Conservation (phyloP, 2,329 filamentous ascomycete species). For the Calonectria naviculata region DNA sequence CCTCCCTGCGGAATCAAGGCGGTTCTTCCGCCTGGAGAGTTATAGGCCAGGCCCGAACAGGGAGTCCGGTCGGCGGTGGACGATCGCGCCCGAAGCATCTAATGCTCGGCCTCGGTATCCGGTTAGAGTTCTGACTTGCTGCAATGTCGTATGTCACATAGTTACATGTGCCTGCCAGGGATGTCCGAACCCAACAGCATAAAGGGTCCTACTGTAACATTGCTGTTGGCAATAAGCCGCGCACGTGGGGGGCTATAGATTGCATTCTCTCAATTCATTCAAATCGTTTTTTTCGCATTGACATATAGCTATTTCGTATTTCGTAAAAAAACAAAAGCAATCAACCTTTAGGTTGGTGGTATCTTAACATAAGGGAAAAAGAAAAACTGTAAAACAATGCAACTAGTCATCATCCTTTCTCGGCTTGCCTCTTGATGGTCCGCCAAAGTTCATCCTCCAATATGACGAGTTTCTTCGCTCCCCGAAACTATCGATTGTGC, state of each 20-base stretch:
- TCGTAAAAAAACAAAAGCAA: background rate
- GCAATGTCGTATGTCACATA: background rate
- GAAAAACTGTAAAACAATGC: background rate
- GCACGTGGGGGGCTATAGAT: background rate
- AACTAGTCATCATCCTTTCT: background rate
- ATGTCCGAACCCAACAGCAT: background rate
- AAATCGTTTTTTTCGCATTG: background rate
- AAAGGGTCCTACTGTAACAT: background rate
- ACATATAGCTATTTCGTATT: background rate
- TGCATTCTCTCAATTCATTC: background rate
- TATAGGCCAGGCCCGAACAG: background rate
- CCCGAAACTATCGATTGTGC: conserved; percentile 40
- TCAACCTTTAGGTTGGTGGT: background rate
- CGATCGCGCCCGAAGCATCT: background rate
- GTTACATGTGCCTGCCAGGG: background rate
- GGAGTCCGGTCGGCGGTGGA: background rate
- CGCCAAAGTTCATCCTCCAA: conserved; percentile 31
- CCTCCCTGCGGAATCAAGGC: no score
- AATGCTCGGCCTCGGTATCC: background rate
- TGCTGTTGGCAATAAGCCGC: background rate
- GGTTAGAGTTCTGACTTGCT: background rate
- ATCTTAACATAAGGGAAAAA: background rate
- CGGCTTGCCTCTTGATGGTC: background rate
- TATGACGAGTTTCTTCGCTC: conserved; percentile 28
- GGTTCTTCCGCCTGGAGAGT: no score